Evolutionary conservation across 805 yeast genomes (phyloP), one percentile per base, ranked within the genome.

Genomic region (Candida sanyiensis): DNA sequence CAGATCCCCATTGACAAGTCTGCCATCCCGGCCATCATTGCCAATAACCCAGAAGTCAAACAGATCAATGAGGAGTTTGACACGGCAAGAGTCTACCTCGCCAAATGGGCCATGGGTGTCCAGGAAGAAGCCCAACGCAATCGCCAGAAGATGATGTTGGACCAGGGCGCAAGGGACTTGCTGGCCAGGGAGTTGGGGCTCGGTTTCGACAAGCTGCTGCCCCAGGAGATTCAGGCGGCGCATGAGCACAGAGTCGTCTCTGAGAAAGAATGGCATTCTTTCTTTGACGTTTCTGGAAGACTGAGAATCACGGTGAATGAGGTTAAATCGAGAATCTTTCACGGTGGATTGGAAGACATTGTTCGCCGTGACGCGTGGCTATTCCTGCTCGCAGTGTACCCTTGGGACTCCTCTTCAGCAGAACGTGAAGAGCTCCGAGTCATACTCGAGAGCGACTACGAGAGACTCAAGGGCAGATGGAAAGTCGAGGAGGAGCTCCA

Each of bases 61-160:
- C 75, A 72, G 40, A 75, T 90, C 19, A 85, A 93, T 42, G 84
- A 86, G 46, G 97, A 90, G 46, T 93, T 89, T 56, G 97, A 89
- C 54, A 79, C 90, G 37, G 97, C 97, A 0, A 73, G 89, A 38
- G 83, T 88, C 4, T 90, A 87, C 58, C 67, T 90, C 43, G 97
- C 97, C 5, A 89, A 88, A 63, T 93, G 97, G 97, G 97, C 97
- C 0, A 72, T 86, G 50, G 86, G 86, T 21, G 93, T 93, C 8
- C 93, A 90, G 50, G 89, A 88, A 51, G 95, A 90, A 58, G 93
- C 96, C 2, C 88, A 78, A 48, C 73, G 59, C 44, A 57, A 74
- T 44, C 61, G 75, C 44, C 65, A 67, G 40, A 65, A 67, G 51
- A 66, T 72, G 51, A 65, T 79, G 24, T 67, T 80, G 40, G 80